Evolutionary conservation across 1,139 yeast species (phyloP), one percentile per base, ranked within the genome.

Genomic region (Pichia sp.): DNA sequence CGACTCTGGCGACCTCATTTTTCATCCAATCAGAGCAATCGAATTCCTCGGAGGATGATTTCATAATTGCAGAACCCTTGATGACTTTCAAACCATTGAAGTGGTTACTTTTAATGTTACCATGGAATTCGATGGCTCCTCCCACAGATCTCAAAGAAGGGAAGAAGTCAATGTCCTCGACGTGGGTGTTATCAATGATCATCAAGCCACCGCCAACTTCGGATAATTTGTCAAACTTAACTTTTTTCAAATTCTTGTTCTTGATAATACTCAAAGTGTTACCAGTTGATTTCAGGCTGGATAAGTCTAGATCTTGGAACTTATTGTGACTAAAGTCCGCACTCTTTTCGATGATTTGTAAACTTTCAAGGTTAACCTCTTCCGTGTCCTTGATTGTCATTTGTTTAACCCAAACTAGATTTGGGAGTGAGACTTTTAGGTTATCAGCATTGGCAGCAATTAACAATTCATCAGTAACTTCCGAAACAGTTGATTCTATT

Each of bases 131-230:
- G 42, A 82, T 69, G 1, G 87, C 93, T 22, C 93, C 93, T 14
- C 88, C 91, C 50, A 82, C 74, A 22, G 73, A 63, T 36, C 58
- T 63, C 39, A 82, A 63, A 30, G 64, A 64, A 6, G 81, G 73
- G 44, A 81, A 69, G 47, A 76, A 79, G 52, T 74, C 66, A 35
- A 81, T 58, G 31, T 64, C 65, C n/a, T 60, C 63, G 36, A 81
- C 50, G 15, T 56, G 53, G 4, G 74, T 61, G 51, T 82, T 82
- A 47, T 79, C 74, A 4, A 74, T 67, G 33, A 82, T 58, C 73
- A 81, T 75, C 42, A 82, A 63, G 0, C 91, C 93, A 20, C 93
- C 93, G 36, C 85, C 85, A 44, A 82, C 69, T 31, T 77, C 82
- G 2, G 64, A 58, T 8, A 79, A 60, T 9, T 57, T 48, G 7